Evolutionary conservation across 2,329 filamentous ascomycete genomes (phyloP).

Genomic region (Madurella fahalii): DNA sequence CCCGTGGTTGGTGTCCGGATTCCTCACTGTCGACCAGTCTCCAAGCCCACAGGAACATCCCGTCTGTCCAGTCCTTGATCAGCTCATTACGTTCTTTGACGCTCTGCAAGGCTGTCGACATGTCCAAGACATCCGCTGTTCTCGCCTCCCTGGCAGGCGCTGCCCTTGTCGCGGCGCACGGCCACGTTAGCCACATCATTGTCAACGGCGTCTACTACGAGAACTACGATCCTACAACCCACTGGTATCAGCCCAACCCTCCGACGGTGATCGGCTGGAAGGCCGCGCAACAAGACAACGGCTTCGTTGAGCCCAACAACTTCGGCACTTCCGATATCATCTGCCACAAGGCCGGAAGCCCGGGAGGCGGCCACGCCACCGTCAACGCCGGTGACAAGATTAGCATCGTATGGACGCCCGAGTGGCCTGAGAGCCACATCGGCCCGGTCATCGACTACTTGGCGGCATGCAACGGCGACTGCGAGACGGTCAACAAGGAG

Average conservation of each 20-base stretch:
- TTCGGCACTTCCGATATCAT: slow-evolving; percentile 41
- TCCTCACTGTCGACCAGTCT: background rate
- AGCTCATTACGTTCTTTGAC: background rate
- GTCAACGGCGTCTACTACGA: slow-evolving; percentile 41
- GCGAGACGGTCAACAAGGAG: slow-evolving; percentile 49
- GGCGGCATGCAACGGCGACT: slow-evolving; percentile 56
- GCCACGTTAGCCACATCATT: slow-evolving; percentile 41
- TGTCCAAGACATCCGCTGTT: slow-evolving; percentile 17
- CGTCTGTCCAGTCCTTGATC: background rate
- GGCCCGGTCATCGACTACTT: slow-evolving; percentile 61
- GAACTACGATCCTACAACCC: slow-evolving; percentile 38
- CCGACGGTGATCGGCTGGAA: slow-evolving; percentile 40
- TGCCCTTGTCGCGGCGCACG: slow-evolving; percentile 33
- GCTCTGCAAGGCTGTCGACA: background rate
- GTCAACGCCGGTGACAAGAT: slow-evolving; percentile 40
- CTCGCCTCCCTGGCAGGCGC: slow-evolving; percentile 22
- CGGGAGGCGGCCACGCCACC: slow-evolving; percentile 36
- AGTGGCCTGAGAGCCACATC: slow-evolving; percentile 41
- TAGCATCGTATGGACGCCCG: slow-evolving; percentile 37
- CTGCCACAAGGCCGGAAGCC: slow-evolving; percentile 41
- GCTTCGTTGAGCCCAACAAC: slow-evolving; percentile 44
- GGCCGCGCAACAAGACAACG: slow-evolving; percentile 43
- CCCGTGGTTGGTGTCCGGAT: background rate
- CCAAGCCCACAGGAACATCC: background rate
- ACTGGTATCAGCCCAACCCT: slow-evolving; percentile 35